phyloP scores from a whole-genome alignment of 129 eudicot genomes.

The Apium graveolens region DNA sequence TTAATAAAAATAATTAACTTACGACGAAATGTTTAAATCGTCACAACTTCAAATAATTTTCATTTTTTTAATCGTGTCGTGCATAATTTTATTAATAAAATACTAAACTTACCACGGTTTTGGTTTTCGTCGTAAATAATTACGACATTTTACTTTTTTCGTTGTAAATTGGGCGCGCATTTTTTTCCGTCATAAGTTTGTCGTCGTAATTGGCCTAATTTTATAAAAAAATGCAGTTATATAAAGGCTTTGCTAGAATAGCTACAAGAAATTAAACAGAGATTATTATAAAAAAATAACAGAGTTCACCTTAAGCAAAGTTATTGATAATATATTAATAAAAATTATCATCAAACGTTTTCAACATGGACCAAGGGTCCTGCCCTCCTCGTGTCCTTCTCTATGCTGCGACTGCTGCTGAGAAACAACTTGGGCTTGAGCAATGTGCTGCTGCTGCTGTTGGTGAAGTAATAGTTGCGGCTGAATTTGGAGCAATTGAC shows the following conservation, averaged over 20 bases:
- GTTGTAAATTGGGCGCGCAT: too few relatives aligned
- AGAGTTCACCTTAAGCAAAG: constrained; percentile 16
- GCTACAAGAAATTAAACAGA: too few relatives aligned
- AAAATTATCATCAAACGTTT: background rate
- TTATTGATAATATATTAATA: constrained; percentile 11
- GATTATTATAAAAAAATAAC: background rate
- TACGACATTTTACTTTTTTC: too few relatives aligned
- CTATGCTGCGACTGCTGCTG: constrained; percentile 10
- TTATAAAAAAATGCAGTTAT: background rate
- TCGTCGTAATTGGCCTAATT: too few relatives aligned
- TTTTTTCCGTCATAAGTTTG: too few relatives aligned
- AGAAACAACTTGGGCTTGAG: constrained; percentile 5
- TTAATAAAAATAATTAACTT: too few relatives aligned
- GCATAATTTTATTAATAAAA: too few relatives aligned
- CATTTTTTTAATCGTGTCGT: too few relatives aligned
- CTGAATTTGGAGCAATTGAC: constrained; percentile 19
- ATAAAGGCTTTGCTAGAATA: background rate
- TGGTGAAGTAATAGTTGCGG: constrained; percentile 27
- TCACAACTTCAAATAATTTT: too few relatives aligned
- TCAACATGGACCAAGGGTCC: constrained; percentile 21
- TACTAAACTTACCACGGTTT: too few relatives aligned
- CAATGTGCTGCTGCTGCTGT: constrained; percentile 17
- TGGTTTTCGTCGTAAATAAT: too few relatives aligned
- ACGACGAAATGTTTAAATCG: too few relatives aligned
- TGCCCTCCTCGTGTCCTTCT: constrained; percentile 31